Evolutionary conservation across 2,329 filamentous ascomycete species (phyloP).

Genomic region (Mollisia scopiformis): DNA sequence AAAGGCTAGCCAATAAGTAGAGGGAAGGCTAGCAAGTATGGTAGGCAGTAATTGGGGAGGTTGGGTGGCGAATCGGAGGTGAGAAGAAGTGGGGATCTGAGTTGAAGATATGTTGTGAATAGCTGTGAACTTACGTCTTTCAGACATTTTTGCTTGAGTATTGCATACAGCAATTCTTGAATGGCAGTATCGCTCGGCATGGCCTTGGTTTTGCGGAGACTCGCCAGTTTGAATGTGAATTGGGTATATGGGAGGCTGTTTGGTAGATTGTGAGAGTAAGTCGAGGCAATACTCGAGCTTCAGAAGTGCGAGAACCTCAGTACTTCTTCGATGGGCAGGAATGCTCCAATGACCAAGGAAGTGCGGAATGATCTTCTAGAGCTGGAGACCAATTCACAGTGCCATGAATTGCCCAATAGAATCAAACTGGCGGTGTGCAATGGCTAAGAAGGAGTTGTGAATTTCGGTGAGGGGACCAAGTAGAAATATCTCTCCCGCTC

Average conservation of each 20-base stretch:
- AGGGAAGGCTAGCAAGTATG: background rate
- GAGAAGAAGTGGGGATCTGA: background rate
- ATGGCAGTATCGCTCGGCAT: slow-evolving; percentile 51
- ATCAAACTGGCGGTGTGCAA: slow-evolving; percentile 27
- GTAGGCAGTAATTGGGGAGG: background rate
- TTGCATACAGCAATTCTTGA: slow-evolving; percentile 55
- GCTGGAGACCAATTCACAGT: background rate
- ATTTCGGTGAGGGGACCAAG: slow-evolving; percentile 15
- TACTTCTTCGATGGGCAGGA: slow-evolving; percentile 3
- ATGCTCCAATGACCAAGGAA: background rate
- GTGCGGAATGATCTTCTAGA: background rate
- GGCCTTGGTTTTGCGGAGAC: slow-evolving; percentile 40
- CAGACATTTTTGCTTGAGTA: slow-evolving; percentile 56
- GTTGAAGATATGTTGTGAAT: background rate
- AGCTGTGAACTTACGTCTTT: slow-evolving; percentile 44
- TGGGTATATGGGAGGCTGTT: background rate
- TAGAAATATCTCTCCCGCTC: slow-evolving; percentile 23
- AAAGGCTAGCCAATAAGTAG: background rate
- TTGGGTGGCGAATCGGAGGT: background rate
- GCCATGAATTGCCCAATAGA: slow-evolving; percentile 4
- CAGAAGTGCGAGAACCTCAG: slow-evolving; percentile 7
- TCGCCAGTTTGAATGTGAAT: slow-evolving; percentile 26
- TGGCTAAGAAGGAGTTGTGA: slow-evolving; percentile 20
- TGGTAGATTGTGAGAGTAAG: background rate
- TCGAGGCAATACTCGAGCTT: slow-evolving; percentile 2